Evolutionary conservation across 257 asterid genomes (phyloP).

Genomic region (Thymus mandschuricus): DNA sequence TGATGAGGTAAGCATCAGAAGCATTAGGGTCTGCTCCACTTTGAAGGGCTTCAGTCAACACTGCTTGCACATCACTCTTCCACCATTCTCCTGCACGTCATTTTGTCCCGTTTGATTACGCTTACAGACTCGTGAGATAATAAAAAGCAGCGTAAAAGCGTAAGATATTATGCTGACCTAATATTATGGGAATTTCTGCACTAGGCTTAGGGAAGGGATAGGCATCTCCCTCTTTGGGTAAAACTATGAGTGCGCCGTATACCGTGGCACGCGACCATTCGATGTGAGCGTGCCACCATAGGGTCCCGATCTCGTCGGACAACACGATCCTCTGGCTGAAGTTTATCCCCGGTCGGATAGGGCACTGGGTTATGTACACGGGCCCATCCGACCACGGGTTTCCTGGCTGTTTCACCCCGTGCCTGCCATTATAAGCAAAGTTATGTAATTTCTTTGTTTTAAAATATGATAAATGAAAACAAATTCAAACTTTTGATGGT

Average conservation of each 20-base stretch:
- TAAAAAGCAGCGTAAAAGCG: too few species aligned
- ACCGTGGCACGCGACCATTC: conserved; percentile 60
- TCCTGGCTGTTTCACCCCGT: conserved; percentile 61
- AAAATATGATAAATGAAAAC: too few species aligned
- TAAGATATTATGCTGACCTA: conserved; percentile 34
- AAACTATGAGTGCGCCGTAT: conserved; percentile 49
- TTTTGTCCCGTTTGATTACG: too few species aligned
- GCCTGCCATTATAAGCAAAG: conserved; percentile 39
- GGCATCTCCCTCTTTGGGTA: conserved; percentile 32
- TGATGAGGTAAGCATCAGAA: conserved; percentile 50
- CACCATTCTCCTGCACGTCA: conserved; percentile 51
- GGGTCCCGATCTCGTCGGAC: conserved; percentile 57
- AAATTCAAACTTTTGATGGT: too few species aligned
- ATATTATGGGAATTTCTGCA: conserved; percentile 47
- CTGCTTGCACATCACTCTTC: conserved; percentile 40
- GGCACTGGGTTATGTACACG: conserved; percentile 55
- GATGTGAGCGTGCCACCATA: conserved; percentile 77
- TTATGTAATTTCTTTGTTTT: too few species aligned
- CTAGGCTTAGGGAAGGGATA: conserved; percentile 51
- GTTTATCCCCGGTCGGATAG: conserved; percentile 46
- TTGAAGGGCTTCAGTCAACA: conserved; percentile 28
- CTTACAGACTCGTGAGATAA: too few species aligned
- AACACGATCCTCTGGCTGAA: conserved; percentile 47
- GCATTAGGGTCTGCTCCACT: conserved; percentile 39
- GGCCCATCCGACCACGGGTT: conserved; percentile 72